Base-by-base conservation (phyloP, 1,139 yeast species). In the Hansenula sp. region DNA sequence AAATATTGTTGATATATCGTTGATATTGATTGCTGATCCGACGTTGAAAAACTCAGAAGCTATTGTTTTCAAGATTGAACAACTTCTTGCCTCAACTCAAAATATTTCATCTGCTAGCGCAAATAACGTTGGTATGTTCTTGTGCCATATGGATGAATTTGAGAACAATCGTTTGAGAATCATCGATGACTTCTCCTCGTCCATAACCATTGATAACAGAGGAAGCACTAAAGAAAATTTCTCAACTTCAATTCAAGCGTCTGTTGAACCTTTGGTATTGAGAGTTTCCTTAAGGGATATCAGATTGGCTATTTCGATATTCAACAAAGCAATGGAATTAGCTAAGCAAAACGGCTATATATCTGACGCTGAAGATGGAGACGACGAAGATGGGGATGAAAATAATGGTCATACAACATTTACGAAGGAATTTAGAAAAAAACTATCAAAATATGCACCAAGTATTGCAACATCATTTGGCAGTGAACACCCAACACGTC, bases 241-340 rank as follows among this genome's bases (percentile, higher is more conserved):
- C 42, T 61, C 88, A 44, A 82, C 95, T 0, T 72, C 75, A 31
- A 73, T 90, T 27, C 84, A 82, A 46, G 74, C 86, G 5, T 77
- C 90, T 1, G 72, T 93, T 33, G 97, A 93, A 48, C 95, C 96
- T 0, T 63, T 94, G 36, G 70, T 91, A 32, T 62, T 93, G 60
- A 76, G 98, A 50, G 76, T 94, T 16, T 90, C 98, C 0, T 67
- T 93, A 44, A 74, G 96, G 50, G 99, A 94, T 68, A 86, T 94
- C 38, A 68, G 89, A 40, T 71, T 94, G 42, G 97, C 96, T 0
- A 62, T 85, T 54, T 70, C 74, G 15, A 87, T 93, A 33, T 74
- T 90, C 52, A 79, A 85, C 53, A 77, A 73, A 48, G 96, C 96
- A 0, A 76, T 84, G 4, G 79, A 76, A 16, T 67, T 87, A 48